A percentile compares a stretch with the other conserved stretches of the same genome.
These are phyloP conservation scores for Toxoplasma gondii DNA, from an alignment of 169 alveolate species.

Conservation along the genomic window DNA sequence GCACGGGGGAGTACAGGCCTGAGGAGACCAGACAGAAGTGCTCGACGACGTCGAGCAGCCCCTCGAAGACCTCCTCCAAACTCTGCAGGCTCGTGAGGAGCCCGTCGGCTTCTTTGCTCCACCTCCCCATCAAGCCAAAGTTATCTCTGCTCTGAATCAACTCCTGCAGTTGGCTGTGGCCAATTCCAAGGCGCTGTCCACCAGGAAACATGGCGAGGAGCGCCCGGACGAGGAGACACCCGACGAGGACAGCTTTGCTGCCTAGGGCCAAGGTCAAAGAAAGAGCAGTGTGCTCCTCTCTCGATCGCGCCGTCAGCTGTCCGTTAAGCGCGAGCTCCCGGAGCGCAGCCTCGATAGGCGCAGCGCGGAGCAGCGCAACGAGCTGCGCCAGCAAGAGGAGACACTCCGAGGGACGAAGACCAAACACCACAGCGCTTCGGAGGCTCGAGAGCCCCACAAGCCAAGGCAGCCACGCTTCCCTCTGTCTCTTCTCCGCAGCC, in stretches of 20 bases:
- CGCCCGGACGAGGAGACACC: constrained; percentile 71
- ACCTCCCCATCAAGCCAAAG: neutral
- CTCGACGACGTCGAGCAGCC: constrained; percentile 69
- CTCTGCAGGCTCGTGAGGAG: neutral
- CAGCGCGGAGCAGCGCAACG: constrained; percentile 17
- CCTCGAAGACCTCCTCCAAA: constrained; percentile 46
- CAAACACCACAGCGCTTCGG: constrained; percentile 27
- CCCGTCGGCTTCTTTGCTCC: neutral
- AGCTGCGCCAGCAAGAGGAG: constrained; percentile 26
- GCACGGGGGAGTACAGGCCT: constrained; percentile 63
- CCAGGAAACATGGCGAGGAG: constrained; percentile 69
- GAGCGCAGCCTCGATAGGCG: constrained; percentile 47
- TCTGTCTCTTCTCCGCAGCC: neutral
- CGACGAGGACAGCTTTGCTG: constrained; percentile 73
- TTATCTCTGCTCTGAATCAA: neutral
- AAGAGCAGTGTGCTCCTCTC: constrained; percentile 56
- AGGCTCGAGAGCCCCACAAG: constrained; percentile 44
- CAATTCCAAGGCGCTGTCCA: constrained; percentile 60
- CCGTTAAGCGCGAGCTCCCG: constrained; percentile 48
- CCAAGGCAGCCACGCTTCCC: constrained; percentile 44
- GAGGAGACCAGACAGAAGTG: constrained; percentile 70
- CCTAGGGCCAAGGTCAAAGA: constrained; percentile 70
- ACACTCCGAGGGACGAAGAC: constrained; percentile 37
- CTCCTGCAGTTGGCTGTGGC: constrained; percentile 15
- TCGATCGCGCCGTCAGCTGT: constrained; percentile 27